These are phyloP conservation scores for Calocera viscosa DNA, from an alignment of 768 basidiomycete genomes.

Conservation along the genomic window DNA sequence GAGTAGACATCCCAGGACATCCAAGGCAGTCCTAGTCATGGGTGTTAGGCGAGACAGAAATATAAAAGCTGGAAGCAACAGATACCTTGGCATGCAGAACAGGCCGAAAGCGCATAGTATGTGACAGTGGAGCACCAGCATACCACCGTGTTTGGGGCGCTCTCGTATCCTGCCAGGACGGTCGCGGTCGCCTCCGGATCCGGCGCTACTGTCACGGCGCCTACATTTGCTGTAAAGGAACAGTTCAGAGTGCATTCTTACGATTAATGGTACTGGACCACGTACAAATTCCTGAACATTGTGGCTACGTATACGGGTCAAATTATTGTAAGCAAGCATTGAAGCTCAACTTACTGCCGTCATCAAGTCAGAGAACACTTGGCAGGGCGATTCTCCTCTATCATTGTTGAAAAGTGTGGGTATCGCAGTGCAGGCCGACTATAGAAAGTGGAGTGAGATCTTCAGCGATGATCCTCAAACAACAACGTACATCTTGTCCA, in stretches of 20 bases:
- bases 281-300: background rate
- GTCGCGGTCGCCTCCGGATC: background rate
- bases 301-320: background rate
- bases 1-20: background rate
- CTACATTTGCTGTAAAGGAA: background rate
- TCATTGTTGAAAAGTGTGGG: background rate
- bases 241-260: background rate
- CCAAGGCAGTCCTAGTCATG: background rate
- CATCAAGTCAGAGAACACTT: background rate
- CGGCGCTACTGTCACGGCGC: background rate
- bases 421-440: background rate
- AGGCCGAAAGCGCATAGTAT: background rate
- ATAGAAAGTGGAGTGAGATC: background rate
- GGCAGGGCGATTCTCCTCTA: background rate
- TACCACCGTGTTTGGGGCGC: background rate
- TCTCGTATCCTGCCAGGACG: background rate
- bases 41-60: background rate
- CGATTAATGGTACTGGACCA: background rate
- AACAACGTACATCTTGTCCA: background rate
- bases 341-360: background rate
- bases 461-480: background rate
- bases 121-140: background rate
- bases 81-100: background rate
- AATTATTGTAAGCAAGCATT: background rate
- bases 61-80: background rate